Evolutionary conservation across 805 yeast genomes (phyloP).

Genomic region (Huiozyma naganishii): DNA sequence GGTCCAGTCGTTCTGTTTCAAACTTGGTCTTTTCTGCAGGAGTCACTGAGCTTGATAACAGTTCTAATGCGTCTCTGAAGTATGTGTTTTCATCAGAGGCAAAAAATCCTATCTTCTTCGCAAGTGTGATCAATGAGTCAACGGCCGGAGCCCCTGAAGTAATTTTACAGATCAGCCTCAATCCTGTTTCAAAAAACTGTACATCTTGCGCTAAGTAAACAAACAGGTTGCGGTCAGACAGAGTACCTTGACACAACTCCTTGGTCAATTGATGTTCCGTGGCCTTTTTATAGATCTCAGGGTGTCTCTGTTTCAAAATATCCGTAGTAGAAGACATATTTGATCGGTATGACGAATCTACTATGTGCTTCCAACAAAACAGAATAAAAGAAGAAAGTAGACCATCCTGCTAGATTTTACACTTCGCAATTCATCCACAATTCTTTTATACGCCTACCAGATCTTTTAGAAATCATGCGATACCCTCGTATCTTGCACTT

Average conservation of each 20-base stretch:
- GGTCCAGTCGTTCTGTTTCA: constrained; percentile 2
- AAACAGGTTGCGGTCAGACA: constrained; percentile 33
- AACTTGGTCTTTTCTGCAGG: constrained; percentile 11
- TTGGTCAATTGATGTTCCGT: constrained; percentile 33
- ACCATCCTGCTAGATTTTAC: not conserved
- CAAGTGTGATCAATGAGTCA: constrained; percentile 30
- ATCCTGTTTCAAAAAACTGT: constrained; percentile 34
- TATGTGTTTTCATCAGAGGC: constrained; percentile 40
- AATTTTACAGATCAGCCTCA: constrained; percentile 35
- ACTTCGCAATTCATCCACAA: not conserved
- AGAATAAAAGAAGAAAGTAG: not conserved
- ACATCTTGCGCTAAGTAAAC: constrained; percentile 41
- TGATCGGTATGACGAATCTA: not conserved
- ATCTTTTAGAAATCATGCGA: too few relatives aligned
- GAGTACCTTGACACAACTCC: constrained; percentile 37
- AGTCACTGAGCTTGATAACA: constrained; percentile 12
- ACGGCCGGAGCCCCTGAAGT: constrained; percentile 35
- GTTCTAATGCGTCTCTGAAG: constrained; percentile 28
- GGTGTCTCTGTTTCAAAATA: constrained; percentile 17
- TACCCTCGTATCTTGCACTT: too few relatives aligned
- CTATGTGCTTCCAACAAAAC: not conserved
- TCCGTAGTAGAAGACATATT: constrained; percentile 11
- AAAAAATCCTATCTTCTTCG: constrained; percentile 42
- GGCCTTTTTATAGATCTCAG: constrained; percentile 21
- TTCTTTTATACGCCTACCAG: not conserved